Conservation (phyloP, 352 stramenopile genomes). For the Phytophthora ramorum region DNA sequence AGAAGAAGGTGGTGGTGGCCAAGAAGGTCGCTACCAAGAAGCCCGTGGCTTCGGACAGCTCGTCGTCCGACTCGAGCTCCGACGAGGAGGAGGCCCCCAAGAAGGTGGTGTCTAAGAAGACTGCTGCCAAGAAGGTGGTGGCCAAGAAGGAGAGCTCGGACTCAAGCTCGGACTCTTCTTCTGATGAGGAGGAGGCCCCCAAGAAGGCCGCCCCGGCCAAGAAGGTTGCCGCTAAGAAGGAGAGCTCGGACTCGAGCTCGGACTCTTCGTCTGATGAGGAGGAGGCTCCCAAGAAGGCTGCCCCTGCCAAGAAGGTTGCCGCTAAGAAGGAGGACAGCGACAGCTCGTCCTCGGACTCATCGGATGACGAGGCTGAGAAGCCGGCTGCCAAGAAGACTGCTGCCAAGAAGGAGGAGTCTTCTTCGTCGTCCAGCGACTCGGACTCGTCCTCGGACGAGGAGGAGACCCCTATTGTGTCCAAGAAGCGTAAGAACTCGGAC, state of each 20-base stretch:
- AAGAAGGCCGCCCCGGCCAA: slow-evolving; percentile 50
- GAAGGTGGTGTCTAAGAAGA: slow-evolving; percentile 56
- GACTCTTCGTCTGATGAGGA: slow-evolving; percentile 60
- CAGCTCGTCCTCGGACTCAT: slow-evolving; percentile 50
- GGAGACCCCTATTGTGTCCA: slow-evolving; percentile 68
- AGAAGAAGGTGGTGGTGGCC: slow-evolving; percentile 53
- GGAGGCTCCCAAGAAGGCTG: slow-evolving; percentile 43
- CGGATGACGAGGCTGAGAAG: slow-evolving; percentile 44
- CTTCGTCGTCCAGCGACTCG: slow-evolving; percentile 47
- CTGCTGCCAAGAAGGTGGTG: slow-evolving; percentile 45
- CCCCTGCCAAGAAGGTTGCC: slow-evolving; percentile 47
- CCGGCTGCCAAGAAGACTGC: slow-evolving; percentile 40
- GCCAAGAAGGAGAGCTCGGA: slow-evolving; percentile 54
- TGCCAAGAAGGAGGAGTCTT: slow-evolving; percentile 53
- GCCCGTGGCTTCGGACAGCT: slow-evolving; percentile 45
- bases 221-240: slow-evolving; percentile 58
- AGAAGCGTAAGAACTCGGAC: slow-evolving; percentile 89
- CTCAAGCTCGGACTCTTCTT: slow-evolving; percentile 40
- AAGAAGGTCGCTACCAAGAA: slow-evolving; percentile 70
- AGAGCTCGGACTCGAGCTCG: slow-evolving; percentile 38
- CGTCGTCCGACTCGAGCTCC: slow-evolving; percentile 36
- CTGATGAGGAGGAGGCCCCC: slow-evolving; percentile 42
- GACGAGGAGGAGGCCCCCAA: slow-evolving; percentile 52
- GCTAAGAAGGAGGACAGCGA: slow-evolving; percentile 55
- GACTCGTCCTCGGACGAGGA: slow-evolving; percentile 78